Evolutionary conservation across 352 stramenopile species (phyloP), one percentile per base, ranked within the genome.

Genomic region (Globisporangium uncinulatum): DNA sequence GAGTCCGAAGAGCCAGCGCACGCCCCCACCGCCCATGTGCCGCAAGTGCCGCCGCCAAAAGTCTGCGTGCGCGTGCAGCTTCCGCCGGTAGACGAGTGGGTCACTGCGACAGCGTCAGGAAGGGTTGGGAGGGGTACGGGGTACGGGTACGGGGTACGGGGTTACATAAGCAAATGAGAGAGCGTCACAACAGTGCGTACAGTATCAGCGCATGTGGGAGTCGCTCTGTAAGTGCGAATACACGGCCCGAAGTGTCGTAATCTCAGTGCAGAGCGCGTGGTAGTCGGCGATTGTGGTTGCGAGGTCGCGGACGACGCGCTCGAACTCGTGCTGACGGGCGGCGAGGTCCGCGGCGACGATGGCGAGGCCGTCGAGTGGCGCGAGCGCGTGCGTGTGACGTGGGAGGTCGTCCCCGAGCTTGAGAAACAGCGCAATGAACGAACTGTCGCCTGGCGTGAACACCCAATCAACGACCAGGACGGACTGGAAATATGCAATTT

Each of bases 21-120:
- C 49, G 10, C 54, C 45, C 19, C 42, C 48, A 36, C 60, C 76
- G 31, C 71, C 77, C 24, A 71, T 78, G 54, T 86, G 75, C 36
- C 75, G 75, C 6, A 70, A 67, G 57, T 86, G 75, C 44, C 75
- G 75, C 56, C 75, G 75, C 49, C 59, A 68, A 20, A 83, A 83
- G 49, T 66, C 65, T 14, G 70, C 73, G 2, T 86, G 75, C 54
- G 71, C 74, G 49, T 86, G 75, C 58, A 80, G 74, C 56, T 85
- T 78, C 32, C 69, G 72, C 36, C 56, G 65, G 36, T 73, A 63
- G 62, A 15, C 17, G 4, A 29, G 24, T 29, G n/a, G n/a, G n/a
- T n/a, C n/a, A n/a, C n/a, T 4, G 24, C 4, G 24, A 29, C 24
- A 29, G 24, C 24, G 24, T 29, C 24, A 29, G 24, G 24, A 29